phyloP scores from a whole-genome alignment of 176 grass and related monocot species.

The bread wheat (Triticum aestivum) region IWGSC_CS_RefSeq_v2.1 NC_057813.1:233808797-233809296 shows the following conservation, averaged over 20 bases:
- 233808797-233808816: constrained; percentile 32
- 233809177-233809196: constrained; percentile 49
- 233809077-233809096: constrained; percentile 78
- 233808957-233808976: not conserved
- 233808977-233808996: constrained; percentile 22
- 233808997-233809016: constrained; percentile 27
- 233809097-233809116: constrained; percentile 81
- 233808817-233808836: constrained; percentile 48
- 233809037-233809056: constrained; percentile 78
- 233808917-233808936: constrained; percentile 82
- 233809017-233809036: constrained; percentile 89
- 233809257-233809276: constrained; percentile 83
- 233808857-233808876: constrained; percentile 82
- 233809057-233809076: constrained; percentile 85
- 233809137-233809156: constrained; percentile 90
- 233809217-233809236: constrained; percentile 77
- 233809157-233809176: constrained; percentile 49
- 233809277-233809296: constrained; percentile 70
- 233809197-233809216: constrained; percentile 60
- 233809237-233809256: constrained; percentile 85
- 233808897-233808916: constrained; percentile 84
- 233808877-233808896: constrained; percentile 98
- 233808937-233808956: constrained; percentile 5
- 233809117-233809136: constrained; percentile 90
- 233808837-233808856: constrained; percentile 43